A percentile compares a stretch with the other conserved stretches of the same genome.
Evolutionary conservation across 2,329 filamentous ascomycete genomes (phyloP).

Genomic region (Diaporthe ampelina): DNA sequence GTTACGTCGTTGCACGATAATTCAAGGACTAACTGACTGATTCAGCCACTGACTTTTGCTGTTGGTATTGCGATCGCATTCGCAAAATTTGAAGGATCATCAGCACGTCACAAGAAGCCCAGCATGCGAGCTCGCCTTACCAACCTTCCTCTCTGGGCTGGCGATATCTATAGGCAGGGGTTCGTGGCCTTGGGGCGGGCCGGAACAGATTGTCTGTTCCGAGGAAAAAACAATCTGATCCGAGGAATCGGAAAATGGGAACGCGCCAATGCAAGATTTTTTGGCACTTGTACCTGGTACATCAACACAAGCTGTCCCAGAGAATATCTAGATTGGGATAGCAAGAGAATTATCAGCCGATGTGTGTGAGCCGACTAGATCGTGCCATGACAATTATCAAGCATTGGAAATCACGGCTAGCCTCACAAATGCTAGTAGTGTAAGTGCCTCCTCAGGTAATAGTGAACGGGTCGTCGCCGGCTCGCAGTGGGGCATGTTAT

Average conservation of each 20-base stretch:
- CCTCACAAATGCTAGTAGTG: neutral
- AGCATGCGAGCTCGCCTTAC: neutral
- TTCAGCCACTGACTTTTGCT: neutral
- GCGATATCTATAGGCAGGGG: constrained; percentile 10
- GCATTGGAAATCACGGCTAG: constrained; percentile 4
- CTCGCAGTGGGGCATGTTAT: neutral
- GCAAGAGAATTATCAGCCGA: neutral
- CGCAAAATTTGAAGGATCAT: neutral
- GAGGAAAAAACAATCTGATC: neutral
- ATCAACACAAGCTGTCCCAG: neutral
- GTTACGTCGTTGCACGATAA: neutral
- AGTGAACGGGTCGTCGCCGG: neutral
- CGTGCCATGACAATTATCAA: constrained; percentile 6
- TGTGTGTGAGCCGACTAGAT: neutral
- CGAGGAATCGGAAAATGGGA: neutral
- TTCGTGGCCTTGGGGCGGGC: neutral
- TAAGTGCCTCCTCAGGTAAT: too few relatives aligned
- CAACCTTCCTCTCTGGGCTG: constrained; percentile 3
- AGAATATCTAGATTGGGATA: neutral
- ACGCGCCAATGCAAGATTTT: neutral
- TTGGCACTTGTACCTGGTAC: neutral
- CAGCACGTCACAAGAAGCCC: neutral
- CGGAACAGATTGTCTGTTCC: constrained; percentile 12
- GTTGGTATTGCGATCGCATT: neutral
- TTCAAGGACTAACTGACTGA: neutral